Conservation (phyloP, 306 rosid genomes). For the Castanospermum australe region DNA sequence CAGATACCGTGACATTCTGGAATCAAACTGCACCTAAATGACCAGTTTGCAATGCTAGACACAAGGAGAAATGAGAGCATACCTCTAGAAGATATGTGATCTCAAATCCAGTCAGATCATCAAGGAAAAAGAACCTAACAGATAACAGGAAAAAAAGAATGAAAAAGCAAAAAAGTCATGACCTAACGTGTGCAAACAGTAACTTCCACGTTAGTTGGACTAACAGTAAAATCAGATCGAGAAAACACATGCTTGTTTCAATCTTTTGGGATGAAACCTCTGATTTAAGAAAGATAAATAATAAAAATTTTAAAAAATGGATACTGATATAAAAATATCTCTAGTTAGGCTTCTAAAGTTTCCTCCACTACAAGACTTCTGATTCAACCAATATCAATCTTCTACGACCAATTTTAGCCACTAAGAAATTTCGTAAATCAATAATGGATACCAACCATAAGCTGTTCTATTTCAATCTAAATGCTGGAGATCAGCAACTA, state of each 20-base stretch:
- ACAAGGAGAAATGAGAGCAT: conserved; percentile 4
- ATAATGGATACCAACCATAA: not conserved
- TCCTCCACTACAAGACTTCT: not conserved
- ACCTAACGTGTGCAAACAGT: not conserved
- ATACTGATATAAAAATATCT: not conserved
- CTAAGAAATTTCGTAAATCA: not conserved
- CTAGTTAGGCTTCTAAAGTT: not conserved
- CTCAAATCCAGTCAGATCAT: conserved; percentile 88
- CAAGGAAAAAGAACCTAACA: conserved; percentile 89
- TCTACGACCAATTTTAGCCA: not conserved
- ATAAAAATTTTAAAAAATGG: not conserved
- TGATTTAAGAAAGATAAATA: not conserved
- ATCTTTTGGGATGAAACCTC: not conserved
- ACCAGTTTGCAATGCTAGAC: conserved; percentile 12
- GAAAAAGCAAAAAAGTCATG: not conserved
- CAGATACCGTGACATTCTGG: conserved; percentile 6
- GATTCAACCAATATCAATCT: not conserved
- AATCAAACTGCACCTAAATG: conserved; percentile 10
- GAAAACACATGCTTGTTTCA: not conserved
- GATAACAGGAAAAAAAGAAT: not conserved
- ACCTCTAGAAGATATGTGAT: conserved; percentile 85
- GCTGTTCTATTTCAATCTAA: not conserved
- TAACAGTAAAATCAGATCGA: not conserved
- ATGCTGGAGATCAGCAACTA: not conserved
- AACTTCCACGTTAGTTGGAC: not conserved